phyloP scores from a whole-genome alignment of 768 basidiomycete species.

The Tephrocybe sp. region DNA sequence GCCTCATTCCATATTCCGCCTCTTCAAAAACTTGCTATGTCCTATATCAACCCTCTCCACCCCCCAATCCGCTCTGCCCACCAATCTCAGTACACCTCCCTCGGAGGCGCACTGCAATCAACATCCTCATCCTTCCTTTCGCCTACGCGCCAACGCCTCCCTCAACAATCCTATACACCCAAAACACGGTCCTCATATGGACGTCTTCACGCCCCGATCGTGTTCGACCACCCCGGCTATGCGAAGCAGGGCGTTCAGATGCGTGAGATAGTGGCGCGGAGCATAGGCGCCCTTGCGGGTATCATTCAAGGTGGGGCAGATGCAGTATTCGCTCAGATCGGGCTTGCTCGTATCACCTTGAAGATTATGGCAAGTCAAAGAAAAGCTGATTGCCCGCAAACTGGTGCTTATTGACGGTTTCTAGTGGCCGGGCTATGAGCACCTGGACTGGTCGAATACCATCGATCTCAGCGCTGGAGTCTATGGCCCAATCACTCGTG shows the following conservation, averaged over 20 bases:
- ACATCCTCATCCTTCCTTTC: slow-evolving; percentile 29
- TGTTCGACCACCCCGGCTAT: slow-evolving; percentile 43
- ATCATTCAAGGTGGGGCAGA: slow-evolving; percentile 42
- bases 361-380: slow-evolving; percentile 35
- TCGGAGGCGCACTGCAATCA: slow-evolving; percentile 24
- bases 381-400: not conserved
- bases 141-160: slow-evolving; percentile 35
- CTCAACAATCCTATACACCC: slow-evolving; percentile 26
- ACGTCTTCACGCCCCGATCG: slow-evolving; percentile 28
- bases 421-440: slow-evolving; percentile 51
- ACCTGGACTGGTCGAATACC: slow-evolving; percentile 35
- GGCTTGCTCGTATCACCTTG: slow-evolving; percentile 32
- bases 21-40: slow-evolving; percentile 32
- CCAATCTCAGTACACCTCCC: slow-evolving; percentile 26
- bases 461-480: slow-evolving; percentile 30
- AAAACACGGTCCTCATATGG: slow-evolving; percentile 22
- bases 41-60: slow-evolving; percentile 46
- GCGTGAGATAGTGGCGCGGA: slow-evolving; percentile 41
- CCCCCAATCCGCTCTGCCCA: slow-evolving; percentile 30
- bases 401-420: not conserved
- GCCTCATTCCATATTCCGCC: too few species aligned
- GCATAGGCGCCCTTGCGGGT: slow-evolving; percentile 30
- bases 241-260: slow-evolving; percentile 44
- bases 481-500: slow-evolving; percentile 40
- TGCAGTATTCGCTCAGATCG: slow-evolving; percentile 34